Conservation (phyloP, 257 asterid species). For the Solanum sejunctum region DNA sequence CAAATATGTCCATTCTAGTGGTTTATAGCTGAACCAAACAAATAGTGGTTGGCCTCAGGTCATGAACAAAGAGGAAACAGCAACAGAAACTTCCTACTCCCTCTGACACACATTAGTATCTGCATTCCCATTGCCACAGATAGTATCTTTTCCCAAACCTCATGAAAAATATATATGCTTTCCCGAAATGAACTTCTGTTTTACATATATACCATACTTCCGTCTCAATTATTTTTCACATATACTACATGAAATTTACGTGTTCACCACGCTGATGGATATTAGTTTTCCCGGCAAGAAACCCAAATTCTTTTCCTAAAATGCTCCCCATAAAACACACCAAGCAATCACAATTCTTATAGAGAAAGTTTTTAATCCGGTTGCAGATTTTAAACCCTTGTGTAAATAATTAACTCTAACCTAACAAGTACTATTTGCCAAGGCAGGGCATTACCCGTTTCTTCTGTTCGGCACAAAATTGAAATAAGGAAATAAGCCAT, state of each 20-base stretch:
- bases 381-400: background rate
- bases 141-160: background rate
- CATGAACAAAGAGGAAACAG: background rate
- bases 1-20: background rate
- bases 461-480: background rate
- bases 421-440: background rate
- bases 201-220: background rate
- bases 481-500: background rate
- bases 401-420: background rate
- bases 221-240: background rate
- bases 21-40: background rate
- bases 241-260: background rate
- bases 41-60: background rate
- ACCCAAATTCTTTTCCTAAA: background rate
- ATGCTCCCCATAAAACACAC: too few species aligned
- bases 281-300: background rate
- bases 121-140: background rate
- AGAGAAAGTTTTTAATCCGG: background rate
- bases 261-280: background rate
- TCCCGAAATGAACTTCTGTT: background rate
- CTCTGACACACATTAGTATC: background rate
- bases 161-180: background rate
- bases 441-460: background rate
- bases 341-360: background rate
- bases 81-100: background rate